phyloP scores from a whole-genome alignment of 768 basidiomycete species.

The Hemileccinum impolitum region DNA sequence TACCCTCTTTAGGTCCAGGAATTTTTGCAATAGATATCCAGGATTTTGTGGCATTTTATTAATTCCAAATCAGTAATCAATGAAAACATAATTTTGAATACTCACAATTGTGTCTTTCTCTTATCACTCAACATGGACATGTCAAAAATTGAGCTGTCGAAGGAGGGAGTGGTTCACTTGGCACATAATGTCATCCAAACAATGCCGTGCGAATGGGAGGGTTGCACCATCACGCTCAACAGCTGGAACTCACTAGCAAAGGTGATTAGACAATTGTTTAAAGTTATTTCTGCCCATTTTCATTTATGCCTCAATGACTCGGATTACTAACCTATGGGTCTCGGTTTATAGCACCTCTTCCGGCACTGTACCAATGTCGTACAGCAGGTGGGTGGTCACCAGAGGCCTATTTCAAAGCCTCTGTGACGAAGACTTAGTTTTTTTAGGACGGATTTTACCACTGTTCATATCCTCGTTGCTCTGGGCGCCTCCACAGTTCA shows the following conservation, averaged over 20 bases:
- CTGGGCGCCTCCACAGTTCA: conserved; percentile 26
- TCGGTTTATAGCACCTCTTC: conserved; percentile 21
- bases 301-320: too few relatives aligned
- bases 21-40: too few relatives aligned
- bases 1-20: too few relatives aligned
- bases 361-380: conserved; percentile 22
- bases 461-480: conserved; percentile 25
- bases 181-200: conserved; percentile 24
- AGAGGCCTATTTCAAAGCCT: not conserved
- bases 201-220: conserved; percentile 30
- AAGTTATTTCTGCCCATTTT: too few relatives aligned
- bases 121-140: conserved; percentile 12
- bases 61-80: too few relatives aligned
- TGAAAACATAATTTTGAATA: too few relatives aligned
- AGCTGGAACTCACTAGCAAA: conserved; percentile 28
- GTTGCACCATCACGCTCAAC: conserved; percentile 24
- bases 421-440: not conserved
- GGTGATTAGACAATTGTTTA: conserved; percentile 17
- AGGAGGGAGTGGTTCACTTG: conserved; percentile 16
- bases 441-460: conserved; percentile 26
- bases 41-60: too few relatives aligned
- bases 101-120: not conserved
- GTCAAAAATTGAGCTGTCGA: conserved; percentile 20
- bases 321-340: conserved; percentile 9
- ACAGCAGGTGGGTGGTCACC: conserved; percentile 9